These are phyloP conservation scores for Pseudogymnoascus sp. DNA, from an alignment of 2,329 filamentous ascomycete species.

Conservation along the genomic window DNA sequence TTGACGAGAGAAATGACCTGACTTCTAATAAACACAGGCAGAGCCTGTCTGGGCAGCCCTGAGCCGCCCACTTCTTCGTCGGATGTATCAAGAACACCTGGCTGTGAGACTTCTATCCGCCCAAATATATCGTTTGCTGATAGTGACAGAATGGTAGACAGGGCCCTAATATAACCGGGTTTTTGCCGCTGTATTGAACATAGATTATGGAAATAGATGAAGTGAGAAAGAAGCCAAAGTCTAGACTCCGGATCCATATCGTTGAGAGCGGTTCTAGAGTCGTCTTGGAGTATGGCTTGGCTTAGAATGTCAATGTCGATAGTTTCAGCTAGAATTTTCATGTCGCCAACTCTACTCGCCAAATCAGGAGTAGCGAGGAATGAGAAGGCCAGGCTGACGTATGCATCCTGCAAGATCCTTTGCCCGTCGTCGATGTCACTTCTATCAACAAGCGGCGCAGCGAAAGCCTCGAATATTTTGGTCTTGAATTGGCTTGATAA, in stretches of 20 bases:
- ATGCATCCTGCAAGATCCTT: conserved; percentile 11
- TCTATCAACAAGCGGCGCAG: neutral
- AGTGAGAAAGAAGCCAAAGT: conserved; percentile 60
- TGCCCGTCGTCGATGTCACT: neutral
- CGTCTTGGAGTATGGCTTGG: conserved; percentile 20
- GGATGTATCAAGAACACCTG: conserved; percentile 28
- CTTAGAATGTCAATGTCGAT: conserved; percentile 21
- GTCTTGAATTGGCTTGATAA: neutral
- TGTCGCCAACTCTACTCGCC: conserved; percentile 15
- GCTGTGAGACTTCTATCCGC: conserved; percentile 38
- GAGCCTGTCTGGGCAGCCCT: conserved; percentile 16
- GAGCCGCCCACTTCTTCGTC: conserved; percentile 22
- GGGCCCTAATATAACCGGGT: conserved; percentile 40
- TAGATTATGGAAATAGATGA: conserved; percentile 47
- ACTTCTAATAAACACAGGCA: conserved; percentile 52
- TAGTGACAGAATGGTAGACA: conserved; percentile 47
- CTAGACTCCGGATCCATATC: conserved; percentile 31
- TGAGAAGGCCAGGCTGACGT: conserved; percentile 24
- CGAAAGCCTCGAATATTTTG: neutral
- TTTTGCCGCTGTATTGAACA: conserved; percentile 31
- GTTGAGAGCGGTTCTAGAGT: conserved; percentile 8
- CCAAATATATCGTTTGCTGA: conserved; percentile 44
- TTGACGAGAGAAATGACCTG: conserved; percentile 67
- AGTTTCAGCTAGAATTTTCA: conserved; percentile 20
- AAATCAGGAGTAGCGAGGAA: conserved; percentile 27